Percentiles rank a stretch among this genome's conserved stretches.
Evolutionary conservation across 75 land plant genomes (phyloP).

Genomic region (Selaginella moellendorffii): DNA sequence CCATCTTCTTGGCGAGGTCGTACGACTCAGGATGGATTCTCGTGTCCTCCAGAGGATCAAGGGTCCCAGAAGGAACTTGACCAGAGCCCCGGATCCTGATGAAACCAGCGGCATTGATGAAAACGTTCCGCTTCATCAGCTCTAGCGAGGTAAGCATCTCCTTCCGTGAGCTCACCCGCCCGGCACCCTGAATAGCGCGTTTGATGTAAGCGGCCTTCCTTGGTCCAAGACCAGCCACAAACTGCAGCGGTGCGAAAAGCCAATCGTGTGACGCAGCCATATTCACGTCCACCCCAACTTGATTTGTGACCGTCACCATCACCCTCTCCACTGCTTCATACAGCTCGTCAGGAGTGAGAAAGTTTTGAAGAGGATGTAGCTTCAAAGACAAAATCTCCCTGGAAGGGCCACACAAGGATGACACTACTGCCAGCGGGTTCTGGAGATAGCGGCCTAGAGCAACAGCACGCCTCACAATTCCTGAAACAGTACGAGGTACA

Average conservation of each 20-base stretch:
- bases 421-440: constrained; percentile 88
- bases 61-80: constrained; percentile 43
- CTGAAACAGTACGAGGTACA: constrained; percentile 18
- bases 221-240: constrained; percentile 86
- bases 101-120: constrained; percentile 75
- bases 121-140: constrained; percentile 57
- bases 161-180: constrained; percentile 55
- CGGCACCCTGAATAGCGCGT: constrained; percentile 58
- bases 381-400: constrained; percentile 83
- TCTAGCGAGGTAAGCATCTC: constrained; percentile 40
- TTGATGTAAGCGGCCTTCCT: constrained; percentile 78
- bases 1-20: constrained; percentile 64
- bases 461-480: constrained; percentile 82
- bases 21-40: constrained; percentile 89
- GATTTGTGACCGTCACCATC: constrained; percentile 83
- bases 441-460: constrained; percentile 89
- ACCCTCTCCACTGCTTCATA: constrained; percentile 76
- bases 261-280: constrained; percentile 86
- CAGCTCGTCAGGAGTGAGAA: constrained; percentile 64
- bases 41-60: constrained; percentile 87
- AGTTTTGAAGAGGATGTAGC: constrained; percentile 48
- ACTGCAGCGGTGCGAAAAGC: constrained; percentile 85
- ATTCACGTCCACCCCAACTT: constrained; percentile 80
- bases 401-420: constrained; percentile 81
- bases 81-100: constrained; percentile 80